phyloP scores from a whole-genome alignment of 345 rosid genomes.

The Triadica sebifera region DNA sequence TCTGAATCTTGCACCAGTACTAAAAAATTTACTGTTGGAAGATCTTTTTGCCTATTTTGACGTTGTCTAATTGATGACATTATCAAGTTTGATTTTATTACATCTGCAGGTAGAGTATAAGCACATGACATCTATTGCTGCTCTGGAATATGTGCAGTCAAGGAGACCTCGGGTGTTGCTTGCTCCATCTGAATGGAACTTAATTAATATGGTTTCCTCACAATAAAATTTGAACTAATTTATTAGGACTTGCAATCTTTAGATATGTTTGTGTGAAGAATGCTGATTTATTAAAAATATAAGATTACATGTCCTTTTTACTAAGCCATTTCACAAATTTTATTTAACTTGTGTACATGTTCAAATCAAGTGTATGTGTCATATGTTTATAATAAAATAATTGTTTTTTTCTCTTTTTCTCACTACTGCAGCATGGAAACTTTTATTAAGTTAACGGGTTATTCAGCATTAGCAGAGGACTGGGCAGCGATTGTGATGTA shows the following conservation, averaged over 20 bases:
- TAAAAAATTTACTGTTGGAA: background rate
- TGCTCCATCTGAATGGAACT: slow-evolving; percentile 67
- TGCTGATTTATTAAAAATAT: too few relatives aligned
- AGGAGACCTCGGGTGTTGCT: slow-evolving; percentile 66
- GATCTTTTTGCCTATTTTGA: background rate
- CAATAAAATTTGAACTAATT: background rate
- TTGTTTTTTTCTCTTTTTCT: background rate
- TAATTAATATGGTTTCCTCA: slow-evolving; percentile 14
- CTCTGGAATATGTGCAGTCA: slow-evolving; percentile 54
- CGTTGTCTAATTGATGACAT: background rate
- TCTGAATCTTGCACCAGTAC: too few relatives aligned
- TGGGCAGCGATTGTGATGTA: slow-evolving; percentile 10
- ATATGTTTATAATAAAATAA: background rate
- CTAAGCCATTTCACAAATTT: too few relatives aligned
- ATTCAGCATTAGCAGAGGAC: slow-evolving; percentile 2
- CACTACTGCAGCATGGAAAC: slow-evolving; percentile 23
- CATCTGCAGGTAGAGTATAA: slow-evolving; percentile 32
- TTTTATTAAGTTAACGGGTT: slow-evolving; percentile 28
- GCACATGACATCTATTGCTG: slow-evolving; percentile 52
- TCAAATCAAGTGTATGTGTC: too few relatives aligned
- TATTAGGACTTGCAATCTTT: background rate
- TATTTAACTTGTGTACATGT: too few relatives aligned
- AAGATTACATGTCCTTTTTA: too few relatives aligned
- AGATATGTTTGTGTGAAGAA: too few relatives aligned
- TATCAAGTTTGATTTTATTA: background rate